phyloP scores from a whole-genome alignment of 2,329 filamentous ascomycete species.

The Dactylellina haptotyla region DNA sequence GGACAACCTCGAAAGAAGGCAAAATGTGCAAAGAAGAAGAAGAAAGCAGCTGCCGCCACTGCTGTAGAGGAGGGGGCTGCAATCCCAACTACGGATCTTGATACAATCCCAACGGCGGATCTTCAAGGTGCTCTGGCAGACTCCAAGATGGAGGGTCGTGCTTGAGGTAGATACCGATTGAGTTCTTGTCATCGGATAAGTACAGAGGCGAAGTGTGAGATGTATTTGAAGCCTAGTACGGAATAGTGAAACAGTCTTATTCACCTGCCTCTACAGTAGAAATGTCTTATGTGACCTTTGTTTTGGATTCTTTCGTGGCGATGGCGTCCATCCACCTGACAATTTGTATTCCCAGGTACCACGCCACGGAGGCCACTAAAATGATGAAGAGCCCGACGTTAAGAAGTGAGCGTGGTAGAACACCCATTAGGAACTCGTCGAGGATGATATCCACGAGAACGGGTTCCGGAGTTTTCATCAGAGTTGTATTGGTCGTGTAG shows the following conservation, averaged over 20 bases:
- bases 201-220: background rate
- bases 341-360: slow-evolving; percentile 22
- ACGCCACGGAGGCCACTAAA: slow-evolving; percentile 11
- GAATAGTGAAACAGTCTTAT: background rate
- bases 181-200: background rate
- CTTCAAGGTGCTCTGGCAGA: background rate
- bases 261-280: background rate
- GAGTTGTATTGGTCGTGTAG: slow-evolving; percentile 75
- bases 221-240: too few species aligned
- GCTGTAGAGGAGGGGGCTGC: slow-evolving; percentile 11
- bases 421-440: slow-evolving; percentile 39
- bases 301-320: slow-evolving; percentile 13
- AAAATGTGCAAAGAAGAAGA: slow-evolving; percentile 21
- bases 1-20: slow-evolving; percentile 16
- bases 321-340: slow-evolving; percentile 21
- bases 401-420: slow-evolving; percentile 34
- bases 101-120: too few species aligned
- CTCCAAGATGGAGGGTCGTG: background rate
- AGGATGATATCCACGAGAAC: slow-evolving; percentile 71
- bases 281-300: slow-evolving; percentile 9
- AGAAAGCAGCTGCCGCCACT: background rate
- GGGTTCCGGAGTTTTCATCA: slow-evolving; percentile 79
- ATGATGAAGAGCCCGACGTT: slow-evolving; percentile 35
- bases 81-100: background rate
- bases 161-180: background rate